Evolutionary conservation across 2,329 filamentous ascomycete genomes (phyloP).

Genomic region (Aspergillus latus): DNA sequence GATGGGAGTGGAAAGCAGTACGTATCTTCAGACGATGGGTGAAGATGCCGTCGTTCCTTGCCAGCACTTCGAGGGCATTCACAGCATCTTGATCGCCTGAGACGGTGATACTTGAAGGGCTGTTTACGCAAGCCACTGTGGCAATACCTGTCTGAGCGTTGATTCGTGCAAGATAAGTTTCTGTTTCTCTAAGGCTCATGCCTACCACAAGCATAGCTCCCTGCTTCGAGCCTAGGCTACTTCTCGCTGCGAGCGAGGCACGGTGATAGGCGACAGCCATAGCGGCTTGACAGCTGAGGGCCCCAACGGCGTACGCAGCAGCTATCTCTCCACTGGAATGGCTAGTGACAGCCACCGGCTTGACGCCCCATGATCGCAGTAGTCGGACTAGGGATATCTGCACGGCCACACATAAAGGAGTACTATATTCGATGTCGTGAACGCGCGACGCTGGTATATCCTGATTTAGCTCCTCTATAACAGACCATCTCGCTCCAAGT

Average conservation of each 20-base stretch:
- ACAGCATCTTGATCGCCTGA: background rate
- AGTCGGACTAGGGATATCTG: background rate
- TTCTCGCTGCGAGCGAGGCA: background rate
- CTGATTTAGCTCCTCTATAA: background rate
- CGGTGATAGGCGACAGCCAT: conserved; percentile 16
- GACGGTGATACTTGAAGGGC: background rate
- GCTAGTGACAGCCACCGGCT: conserved; percentile 24
- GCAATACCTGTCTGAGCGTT: background rate
- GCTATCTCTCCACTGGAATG: conserved; percentile 36
- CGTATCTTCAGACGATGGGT: background rate
- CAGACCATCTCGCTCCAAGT: background rate
- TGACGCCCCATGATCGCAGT: conserved; percentile 2
- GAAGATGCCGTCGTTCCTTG: background rate
- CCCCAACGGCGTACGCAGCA: conserved; percentile 26
- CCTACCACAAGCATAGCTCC: conserved; percentile 3
- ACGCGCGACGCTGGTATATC: background rate
- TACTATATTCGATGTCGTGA: background rate
- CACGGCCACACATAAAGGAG: background rate
- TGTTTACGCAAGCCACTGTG: conserved; percentile 2
- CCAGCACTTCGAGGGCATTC: background rate
- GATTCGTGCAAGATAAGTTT: background rate
- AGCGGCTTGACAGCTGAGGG: conserved; percentile 16
- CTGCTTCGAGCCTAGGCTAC: background rate
- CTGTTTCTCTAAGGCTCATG: background rate
- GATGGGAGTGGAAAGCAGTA: conserved; percentile 5